phyloP scores from a whole-genome alignment of 164 flowering plant genomes.

The Sedum album region DNA sequence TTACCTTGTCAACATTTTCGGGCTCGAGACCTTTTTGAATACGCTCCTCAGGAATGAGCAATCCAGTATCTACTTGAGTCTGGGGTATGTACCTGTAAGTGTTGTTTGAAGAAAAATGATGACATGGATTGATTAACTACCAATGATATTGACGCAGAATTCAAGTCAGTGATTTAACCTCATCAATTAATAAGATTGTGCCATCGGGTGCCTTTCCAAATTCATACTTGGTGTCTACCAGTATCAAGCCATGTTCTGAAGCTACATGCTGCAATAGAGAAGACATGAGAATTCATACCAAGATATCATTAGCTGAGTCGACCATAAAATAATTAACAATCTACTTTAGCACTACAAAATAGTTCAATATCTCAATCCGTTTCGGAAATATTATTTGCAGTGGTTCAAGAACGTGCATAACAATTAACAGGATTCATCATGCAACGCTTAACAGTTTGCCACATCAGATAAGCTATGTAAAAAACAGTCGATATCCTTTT shows the following conservation, averaged over 20 bases:
- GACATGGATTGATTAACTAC: not conserved
- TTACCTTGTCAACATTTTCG: conserved; percentile 92
- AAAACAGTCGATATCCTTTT: not conserved
- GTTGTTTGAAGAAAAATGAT: not conserved
- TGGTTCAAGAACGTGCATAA: not conserved
- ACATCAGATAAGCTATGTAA: not conserved
- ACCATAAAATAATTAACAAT: not conserved
- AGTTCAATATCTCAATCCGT: not conserved
- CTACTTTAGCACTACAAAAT: not conserved
- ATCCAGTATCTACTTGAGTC: conserved; percentile 99
- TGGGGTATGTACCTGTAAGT: conserved; percentile 85
- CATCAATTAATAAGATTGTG: conserved; percentile 68
- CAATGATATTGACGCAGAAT: conserved; percentile 6
- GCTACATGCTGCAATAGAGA: conserved; percentile 55
- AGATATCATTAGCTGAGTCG: not conserved
- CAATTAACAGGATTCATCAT: not conserved
- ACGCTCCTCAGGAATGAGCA: conserved; percentile 66
- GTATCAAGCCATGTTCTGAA: conserved; percentile 69
- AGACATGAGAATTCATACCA: not conserved
- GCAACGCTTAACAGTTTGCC: not conserved
- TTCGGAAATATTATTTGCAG: not conserved
- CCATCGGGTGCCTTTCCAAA: conserved; percentile 92
- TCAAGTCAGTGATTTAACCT: conserved; percentile 39
- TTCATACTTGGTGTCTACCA: conserved; percentile 96
- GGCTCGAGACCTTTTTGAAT: conserved; percentile 75